A percentile compares a stretch with the other conserved stretches of the same genome.
Evolutionary conservation across 2,329 filamentous ascomycete species (phyloP).

Genomic region (Penicillium aurantiogriseum): DNA sequence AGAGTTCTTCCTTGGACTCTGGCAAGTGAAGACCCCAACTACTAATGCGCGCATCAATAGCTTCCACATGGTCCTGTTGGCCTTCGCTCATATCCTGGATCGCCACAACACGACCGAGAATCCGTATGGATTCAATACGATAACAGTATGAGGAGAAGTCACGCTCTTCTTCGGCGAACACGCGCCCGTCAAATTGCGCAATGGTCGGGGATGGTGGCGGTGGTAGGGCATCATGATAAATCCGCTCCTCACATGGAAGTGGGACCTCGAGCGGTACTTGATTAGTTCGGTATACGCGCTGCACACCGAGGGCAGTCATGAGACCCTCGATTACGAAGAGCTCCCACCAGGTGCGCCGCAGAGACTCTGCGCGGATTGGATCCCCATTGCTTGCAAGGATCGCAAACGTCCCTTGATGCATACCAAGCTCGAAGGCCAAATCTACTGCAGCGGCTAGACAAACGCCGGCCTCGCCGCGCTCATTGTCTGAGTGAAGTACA

Average conservation of each 20-base stretch:
- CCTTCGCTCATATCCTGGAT: conserved; percentile 39
- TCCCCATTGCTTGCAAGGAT: conserved; percentile 62
- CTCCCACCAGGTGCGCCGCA: conserved; percentile 90
- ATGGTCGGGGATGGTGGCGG: conserved; percentile 62
- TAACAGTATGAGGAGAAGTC: conserved; percentile 82
- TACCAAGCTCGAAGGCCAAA: conserved; percentile 70
- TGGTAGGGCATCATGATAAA: conserved; percentile 54
- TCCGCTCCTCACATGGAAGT: conserved; percentile 79
- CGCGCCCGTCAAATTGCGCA: conserved; percentile 71
- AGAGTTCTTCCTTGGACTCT: conserved; percentile 64
- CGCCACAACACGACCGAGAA: conserved; percentile 70
- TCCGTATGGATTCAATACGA: conserved; percentile 75
- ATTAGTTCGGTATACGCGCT: conserved; percentile 59
- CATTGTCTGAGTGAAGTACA: conserved; percentile 71
- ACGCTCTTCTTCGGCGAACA: conserved; percentile 68
- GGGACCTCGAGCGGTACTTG: conserved; percentile 68
- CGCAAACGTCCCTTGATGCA: conserved; percentile 70
- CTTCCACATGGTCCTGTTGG: conserved; percentile 57
- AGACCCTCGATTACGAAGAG: conserved; percentile 79
- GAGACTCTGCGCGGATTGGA: conserved; percentile 73
- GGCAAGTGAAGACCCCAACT: conserved; percentile 83
- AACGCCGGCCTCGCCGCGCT: conserved; percentile 66
- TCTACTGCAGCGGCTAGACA: conserved; percentile 67
- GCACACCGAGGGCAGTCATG: conserved; percentile 67
- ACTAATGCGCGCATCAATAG: conserved; percentile 56